Conservation (phyloP, 768 basidiomycete genomes). For the Mycena olivaceomarginata region DNA sequence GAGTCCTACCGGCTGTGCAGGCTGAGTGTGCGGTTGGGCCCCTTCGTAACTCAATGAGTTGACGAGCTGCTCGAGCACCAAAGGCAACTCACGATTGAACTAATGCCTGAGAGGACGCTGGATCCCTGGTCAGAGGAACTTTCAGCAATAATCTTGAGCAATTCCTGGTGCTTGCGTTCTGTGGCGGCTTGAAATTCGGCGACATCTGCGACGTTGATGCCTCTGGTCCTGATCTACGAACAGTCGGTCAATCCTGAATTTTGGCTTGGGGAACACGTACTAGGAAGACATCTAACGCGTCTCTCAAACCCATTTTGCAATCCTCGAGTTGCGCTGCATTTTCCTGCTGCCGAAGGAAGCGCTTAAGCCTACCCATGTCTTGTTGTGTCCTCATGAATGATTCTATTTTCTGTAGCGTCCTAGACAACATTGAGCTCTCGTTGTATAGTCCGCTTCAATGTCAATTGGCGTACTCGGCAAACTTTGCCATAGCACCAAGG, state of each 20-base stretch:
- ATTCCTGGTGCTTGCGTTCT: neutral
- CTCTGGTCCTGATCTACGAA: neutral
- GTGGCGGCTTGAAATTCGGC: neutral
- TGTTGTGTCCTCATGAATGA: conserved; percentile 15
- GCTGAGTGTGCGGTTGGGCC: neutral
- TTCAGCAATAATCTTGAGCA: neutral
- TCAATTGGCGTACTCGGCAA: neutral
- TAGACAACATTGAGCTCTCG: neutral
- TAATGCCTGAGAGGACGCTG: neutral
- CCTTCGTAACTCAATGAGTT: too few relatives aligned
- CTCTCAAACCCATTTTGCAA: neutral
- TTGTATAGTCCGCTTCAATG: neutral
- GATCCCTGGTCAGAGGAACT: neutral
- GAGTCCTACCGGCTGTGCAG: neutral
- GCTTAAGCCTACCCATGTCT: neutral
- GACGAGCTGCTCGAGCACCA: too few relatives aligned
- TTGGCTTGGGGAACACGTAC: neutral
- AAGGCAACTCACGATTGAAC: too few relatives aligned
- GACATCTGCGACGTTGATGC: neutral
- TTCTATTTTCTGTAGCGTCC: conserved; percentile 23
- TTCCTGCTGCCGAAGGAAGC: conserved; percentile 22
- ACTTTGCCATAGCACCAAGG: conserved; percentile 4
- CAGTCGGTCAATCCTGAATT: neutral
- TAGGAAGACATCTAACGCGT: neutral
- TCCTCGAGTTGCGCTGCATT: conserved; percentile 15